Base-by-base conservation (phyloP, 257 asterid species). In the Nicotiana sylvestris region DNA sequence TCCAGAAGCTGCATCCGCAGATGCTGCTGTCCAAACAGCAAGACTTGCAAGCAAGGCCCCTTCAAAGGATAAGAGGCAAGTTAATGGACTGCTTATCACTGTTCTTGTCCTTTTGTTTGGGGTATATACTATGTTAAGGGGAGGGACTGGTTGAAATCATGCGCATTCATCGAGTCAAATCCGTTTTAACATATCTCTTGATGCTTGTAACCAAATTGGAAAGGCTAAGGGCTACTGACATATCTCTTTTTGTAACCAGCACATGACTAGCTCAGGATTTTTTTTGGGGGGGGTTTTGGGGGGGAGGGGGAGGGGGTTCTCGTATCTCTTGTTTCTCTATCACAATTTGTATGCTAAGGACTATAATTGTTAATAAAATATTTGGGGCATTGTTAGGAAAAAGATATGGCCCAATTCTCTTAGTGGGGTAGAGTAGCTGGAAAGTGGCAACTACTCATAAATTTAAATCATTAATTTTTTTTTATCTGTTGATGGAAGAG, bases 1-100 rank as follows among this genome's bases (percentile, higher is more conserved):
- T 86, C 99, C 99, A 82, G 99, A 96, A 84, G 98, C 99, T 88
- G 95, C 99, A n/a, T 93, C 99, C 77, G 97, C 99, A 80, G 99
- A 96, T 91, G 98, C 98, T 57, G 94, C 97, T 74, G 98, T 91
- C 84, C 99, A 96, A 86, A 93, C 99, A 66, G 98, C 98, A 85
- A 92, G 99, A 85, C 94, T 92, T 72, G 97, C 98, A 67, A 91
- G 87, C 96, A 94, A 96, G 89, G 90, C 60, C 82, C 95, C 98
- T 77, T 89, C 98, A 58, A 94, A 93, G 88, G 98, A 93, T 83
- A 96, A 93, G 91, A 96, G 93, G 98, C 91, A 91, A 90, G 98
- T 85, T 72, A 83, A 83, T 82, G 55, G 67, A 85, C 78, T 83
- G 53, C 21, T 77, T 82, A 60, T 68, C 80, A 61, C 81, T 62